phyloP scores from a whole-genome alignment of 164 flowering plant species.

The Dillenia suffruticosa region DNA sequence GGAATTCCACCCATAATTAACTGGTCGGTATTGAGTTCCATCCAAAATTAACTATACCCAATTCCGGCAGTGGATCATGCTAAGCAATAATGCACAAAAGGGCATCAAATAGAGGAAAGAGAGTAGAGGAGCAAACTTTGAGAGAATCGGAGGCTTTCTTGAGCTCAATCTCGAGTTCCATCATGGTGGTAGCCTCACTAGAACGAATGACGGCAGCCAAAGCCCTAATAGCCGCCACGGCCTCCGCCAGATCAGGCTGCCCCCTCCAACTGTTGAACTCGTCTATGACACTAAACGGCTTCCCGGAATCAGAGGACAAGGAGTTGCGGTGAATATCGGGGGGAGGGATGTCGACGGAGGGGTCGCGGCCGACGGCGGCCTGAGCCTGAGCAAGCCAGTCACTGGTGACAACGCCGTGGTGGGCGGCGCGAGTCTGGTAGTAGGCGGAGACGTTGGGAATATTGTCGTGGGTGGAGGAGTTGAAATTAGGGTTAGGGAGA shows the following conservation, averaged over 20 bases:
- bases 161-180: conserved; percentile 96
- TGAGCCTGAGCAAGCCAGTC: conserved; percentile 98
- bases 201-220: conserved; percentile 76
- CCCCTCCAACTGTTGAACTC: conserved; percentile 91
- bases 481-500: conserved; percentile 43
- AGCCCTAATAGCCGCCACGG: conserved; percentile 92
- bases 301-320: conserved; percentile 12
- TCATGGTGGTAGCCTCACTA: conserved; percentile 87
- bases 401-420: conserved; percentile 83
- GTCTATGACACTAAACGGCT: conserved; percentile 66
- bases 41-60: too few relatives aligned
- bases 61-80: too few relatives aligned
- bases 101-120: too few relatives aligned
- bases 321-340: background rate
- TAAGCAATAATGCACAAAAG: too few relatives aligned
- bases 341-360: conserved; percentile 6
- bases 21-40: too few relatives aligned
- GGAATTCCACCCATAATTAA: too few relatives aligned
- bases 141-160: conserved; percentile 90
- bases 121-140: conserved; percentile 37
- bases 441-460: conserved; percentile 61
- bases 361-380: conserved; percentile 54
- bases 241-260: conserved; percentile 99
- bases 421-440: conserved; percentile 88
- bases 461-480: background rate